Percentiles rank a stretch among this genome's conserved stretches.
Evolutionary conservation across 306 rosid species (phyloP).

Genomic region (Fagus crenata): DNA sequence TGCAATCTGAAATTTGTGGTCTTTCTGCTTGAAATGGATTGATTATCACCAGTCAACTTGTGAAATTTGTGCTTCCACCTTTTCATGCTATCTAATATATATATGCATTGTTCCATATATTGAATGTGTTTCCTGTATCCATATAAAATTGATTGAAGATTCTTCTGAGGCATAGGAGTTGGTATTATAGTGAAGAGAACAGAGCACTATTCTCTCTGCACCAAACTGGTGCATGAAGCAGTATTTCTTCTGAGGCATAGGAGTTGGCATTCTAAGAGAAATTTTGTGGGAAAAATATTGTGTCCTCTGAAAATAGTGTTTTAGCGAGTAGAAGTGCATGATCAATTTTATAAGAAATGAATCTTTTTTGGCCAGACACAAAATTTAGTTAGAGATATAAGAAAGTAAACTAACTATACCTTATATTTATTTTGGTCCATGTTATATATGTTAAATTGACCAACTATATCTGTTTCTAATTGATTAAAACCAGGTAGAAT

Average conservation of each 20-base stretch:
- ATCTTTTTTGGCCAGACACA: background rate
- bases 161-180: background rate
- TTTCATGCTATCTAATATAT: background rate
- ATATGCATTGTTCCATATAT: background rate
- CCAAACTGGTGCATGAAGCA: background rate
- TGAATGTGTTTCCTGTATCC: background rate
- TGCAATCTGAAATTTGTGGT: background rate
- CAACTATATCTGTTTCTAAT: background rate
- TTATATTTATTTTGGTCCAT: background rate
- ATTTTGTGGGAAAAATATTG: background rate
- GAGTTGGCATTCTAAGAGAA: background rate
- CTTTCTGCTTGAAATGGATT: background rate
- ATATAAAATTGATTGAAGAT: background rate
- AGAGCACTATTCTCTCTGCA: background rate
- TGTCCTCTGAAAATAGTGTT: background rate
- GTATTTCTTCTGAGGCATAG: background rate
- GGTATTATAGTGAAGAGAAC: background rate
- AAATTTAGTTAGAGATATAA: background rate
- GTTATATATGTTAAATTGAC: background rate
- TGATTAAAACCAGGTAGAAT: background rate
- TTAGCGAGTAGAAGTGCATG: background rate
- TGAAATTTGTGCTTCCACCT: background rate
- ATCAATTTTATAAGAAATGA: conserved; percentile 14
- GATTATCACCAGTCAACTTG: background rate
- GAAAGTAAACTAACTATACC: background rate